phyloP scores from a whole-genome alignment of 371 early-diverging fungal species.

The Globomyces sp. region DNA sequence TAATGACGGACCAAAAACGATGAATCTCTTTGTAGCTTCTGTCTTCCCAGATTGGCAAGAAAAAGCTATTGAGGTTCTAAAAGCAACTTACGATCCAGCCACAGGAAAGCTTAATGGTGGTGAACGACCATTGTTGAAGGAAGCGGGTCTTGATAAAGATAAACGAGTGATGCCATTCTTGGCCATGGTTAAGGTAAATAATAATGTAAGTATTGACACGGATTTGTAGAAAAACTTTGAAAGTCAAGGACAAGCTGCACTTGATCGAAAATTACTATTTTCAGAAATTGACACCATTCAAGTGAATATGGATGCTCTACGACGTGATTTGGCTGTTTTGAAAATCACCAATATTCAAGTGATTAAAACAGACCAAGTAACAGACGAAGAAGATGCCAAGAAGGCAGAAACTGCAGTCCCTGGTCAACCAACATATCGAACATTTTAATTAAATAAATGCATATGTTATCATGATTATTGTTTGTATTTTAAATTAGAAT shows the following conservation, averaged over 20 bases:
- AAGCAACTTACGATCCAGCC: constrained; percentile 60
- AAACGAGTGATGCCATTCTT: constrained; percentile 95
- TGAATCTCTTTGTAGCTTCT: constrained; percentile 74
- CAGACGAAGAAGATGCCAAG: constrained; percentile 38
- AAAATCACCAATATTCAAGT: constrained; percentile 30
- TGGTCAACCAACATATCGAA: constrained; percentile 41
- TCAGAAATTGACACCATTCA: constrained; percentile 71
- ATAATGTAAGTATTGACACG: background rate
- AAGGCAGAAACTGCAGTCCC: constrained; percentile 47
- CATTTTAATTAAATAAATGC: background rate
- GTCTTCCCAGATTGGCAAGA: constrained; percentile 96
- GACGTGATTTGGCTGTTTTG: constrained; percentile 35
- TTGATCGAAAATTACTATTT: constrained; percentile 78
- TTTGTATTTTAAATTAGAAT: too few species aligned
- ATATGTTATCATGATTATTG: too few species aligned
- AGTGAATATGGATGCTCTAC: constrained; percentile 43
- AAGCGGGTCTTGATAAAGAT: constrained; percentile 80
- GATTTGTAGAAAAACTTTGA: constrained; percentile 64
- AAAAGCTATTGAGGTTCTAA: constrained; percentile 66
- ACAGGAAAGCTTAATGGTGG: constrained; percentile 66
- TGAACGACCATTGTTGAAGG: constrained; percentile 66
- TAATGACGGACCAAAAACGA: constrained; percentile 64
- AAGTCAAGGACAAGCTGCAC: constrained; percentile 65
- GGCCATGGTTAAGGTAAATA: constrained; percentile 40
- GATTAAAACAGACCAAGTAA: constrained; percentile 20